These are phyloP conservation scores for Astrothelium subdiscretum DNA, from an alignment of 495 filamentous ascomycete species.

Conservation along the genomic window DNA sequence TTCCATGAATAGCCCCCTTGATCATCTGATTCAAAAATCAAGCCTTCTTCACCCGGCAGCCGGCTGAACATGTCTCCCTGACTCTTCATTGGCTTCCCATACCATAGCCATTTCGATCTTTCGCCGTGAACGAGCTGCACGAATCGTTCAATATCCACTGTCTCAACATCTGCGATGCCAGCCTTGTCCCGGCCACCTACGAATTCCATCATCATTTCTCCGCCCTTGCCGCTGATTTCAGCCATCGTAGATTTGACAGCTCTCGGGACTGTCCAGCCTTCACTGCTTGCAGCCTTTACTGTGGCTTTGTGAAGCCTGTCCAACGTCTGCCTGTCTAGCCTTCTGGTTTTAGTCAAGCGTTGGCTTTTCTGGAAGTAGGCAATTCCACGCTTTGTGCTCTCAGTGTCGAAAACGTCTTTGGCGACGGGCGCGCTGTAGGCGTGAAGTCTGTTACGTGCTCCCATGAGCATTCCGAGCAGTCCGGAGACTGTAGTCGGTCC, in stretches of 20 bases:
- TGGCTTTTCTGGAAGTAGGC: slow-evolving; percentile 80
- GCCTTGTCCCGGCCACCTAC: slow-evolving; percentile 80
- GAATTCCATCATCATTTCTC: slow-evolving; percentile 87
- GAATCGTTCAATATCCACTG: slow-evolving; percentile 75
- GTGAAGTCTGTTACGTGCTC: slow-evolving; percentile 77
- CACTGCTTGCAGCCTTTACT: slow-evolving; percentile 74
- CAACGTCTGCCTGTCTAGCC: slow-evolving; percentile 73
- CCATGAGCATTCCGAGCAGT: slow-evolving; percentile 75
- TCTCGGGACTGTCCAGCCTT: slow-evolving; percentile 70
- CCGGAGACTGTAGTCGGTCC: slow-evolving; percentile 89
- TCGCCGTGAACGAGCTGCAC: slow-evolving; percentile 64
- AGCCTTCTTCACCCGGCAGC: slow-evolving; percentile 38
- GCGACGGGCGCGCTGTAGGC: slow-evolving; percentile 68
- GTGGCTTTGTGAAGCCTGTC: slow-evolving; percentile 68
- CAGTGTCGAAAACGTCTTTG: slow-evolving; percentile 88
- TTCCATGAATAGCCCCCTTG: slow-evolving; percentile 55
- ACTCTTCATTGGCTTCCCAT: slow-evolving; percentile 65
- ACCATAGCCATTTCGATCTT: slow-evolving; percentile 85
- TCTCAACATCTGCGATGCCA: slow-evolving; percentile 86
- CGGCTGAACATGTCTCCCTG: slow-evolving; percentile 36
- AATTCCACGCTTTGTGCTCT: slow-evolving; percentile 69
- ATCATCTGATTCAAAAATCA: slow-evolving; percentile 58
- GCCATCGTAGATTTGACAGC: slow-evolving; percentile 92
- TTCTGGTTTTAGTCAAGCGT: slow-evolving; percentile 62
- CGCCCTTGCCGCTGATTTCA: slow-evolving; percentile 89